Evolutionary conservation across 2,329 filamentous ascomycete genomes (phyloP).

Genomic region (Trichophyton benhamiae): DNA sequence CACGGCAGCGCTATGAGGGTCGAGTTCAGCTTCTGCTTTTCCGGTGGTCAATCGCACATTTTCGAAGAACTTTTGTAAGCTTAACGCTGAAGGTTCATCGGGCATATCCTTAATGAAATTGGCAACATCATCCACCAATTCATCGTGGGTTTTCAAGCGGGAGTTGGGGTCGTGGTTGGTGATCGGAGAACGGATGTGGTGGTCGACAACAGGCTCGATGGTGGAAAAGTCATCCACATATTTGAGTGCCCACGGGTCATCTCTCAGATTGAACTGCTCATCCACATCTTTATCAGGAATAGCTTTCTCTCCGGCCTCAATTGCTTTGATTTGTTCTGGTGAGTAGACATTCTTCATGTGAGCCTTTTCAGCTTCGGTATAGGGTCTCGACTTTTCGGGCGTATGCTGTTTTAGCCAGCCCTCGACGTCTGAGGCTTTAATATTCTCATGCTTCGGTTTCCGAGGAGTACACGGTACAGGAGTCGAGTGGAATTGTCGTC

Average conservation of each 20-base stretch:
- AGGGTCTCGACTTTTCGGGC: slow-evolving; percentile 39
- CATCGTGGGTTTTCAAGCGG: slow-evolving; percentile 49
- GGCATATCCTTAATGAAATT: slow-evolving; percentile 33
- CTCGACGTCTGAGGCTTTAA: slow-evolving; percentile 24
- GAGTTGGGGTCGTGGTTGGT: slow-evolving; percentile 45
- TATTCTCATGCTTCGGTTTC: slow-evolving; percentile 30
- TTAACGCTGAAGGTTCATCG: slow-evolving; percentile 35
- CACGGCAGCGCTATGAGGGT: slow-evolving; percentile 38
- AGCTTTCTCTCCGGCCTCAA: slow-evolving; percentile 66
- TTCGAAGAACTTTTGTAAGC: slow-evolving; percentile 34
- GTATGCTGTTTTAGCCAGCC: slow-evolving; percentile 14
- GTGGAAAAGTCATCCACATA: slow-evolving; percentile 76
- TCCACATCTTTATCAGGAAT: slow-evolving; percentile 64
- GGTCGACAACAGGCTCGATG: slow-evolving; percentile 67
- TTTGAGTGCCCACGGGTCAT: slow-evolving; percentile 57
- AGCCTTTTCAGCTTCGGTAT: slow-evolving; percentile 54
- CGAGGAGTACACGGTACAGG: slow-evolving; percentile 21
- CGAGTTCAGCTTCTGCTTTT: slow-evolving; percentile 38
- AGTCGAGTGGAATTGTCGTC: slow-evolving; percentile 39
- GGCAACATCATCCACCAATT: slow-evolving; percentile 49
- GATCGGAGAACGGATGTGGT: slow-evolving; percentile 42
- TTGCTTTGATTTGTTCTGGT: slow-evolving; percentile 64
- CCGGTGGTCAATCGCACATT: slow-evolving; percentile 40
- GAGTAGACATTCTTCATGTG: slow-evolving; percentile 58
- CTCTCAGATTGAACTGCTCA: slow-evolving; percentile 57